phyloP scores from a whole-genome alignment of 2,329 filamentous ascomycete species.

The Colletotrichum spaethianum region DNA sequence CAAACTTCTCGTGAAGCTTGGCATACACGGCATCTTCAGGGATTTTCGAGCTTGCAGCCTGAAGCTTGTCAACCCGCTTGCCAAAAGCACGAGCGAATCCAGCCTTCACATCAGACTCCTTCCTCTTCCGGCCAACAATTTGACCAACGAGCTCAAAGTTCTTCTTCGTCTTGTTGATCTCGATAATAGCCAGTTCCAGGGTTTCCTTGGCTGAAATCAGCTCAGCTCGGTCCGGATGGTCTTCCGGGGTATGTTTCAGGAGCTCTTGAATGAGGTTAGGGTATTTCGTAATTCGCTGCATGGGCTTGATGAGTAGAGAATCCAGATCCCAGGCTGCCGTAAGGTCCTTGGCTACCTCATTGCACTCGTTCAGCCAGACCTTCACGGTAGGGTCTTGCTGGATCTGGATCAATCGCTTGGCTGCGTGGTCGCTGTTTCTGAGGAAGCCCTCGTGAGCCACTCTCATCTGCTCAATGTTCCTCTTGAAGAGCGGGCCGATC shows the following conservation, averaged over 20 bases:
- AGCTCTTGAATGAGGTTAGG: constrained; percentile 87
- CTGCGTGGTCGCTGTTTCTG: constrained; percentile 74
- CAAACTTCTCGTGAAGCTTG: constrained; percentile 86
- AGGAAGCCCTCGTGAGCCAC: constrained; percentile 73
- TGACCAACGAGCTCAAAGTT: constrained; percentile 93
- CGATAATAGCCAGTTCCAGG: constrained; percentile 78
- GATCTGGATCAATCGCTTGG: constrained; percentile 73
- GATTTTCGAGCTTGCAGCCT: constrained; percentile 72
- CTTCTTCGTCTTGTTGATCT: constrained; percentile 97
- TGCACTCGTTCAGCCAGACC: constrained; percentile 95
- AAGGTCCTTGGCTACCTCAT: constrained; percentile 90
- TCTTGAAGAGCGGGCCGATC: constrained; percentile 68
- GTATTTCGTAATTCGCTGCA: constrained; percentile 95
- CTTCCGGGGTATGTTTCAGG: constrained; percentile 81
- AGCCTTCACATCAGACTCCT: constrained; percentile 89
- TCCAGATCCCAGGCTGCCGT: constrained; percentile 96
- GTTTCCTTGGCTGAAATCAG: constrained; percentile 69
- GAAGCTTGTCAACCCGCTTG: constrained; percentile 86
- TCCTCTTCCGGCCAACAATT: constrained; percentile 87
- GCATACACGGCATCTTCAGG: constrained; percentile 88
- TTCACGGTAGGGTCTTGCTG: constrained; percentile 75
- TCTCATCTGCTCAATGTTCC: constrained; percentile 73
- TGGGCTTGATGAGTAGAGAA: constrained; percentile 96
- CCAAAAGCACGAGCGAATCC: constrained; percentile 91
- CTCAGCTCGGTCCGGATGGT: constrained; percentile 84